Percentiles rank a stretch among this genome's conserved stretches.
Evolutionary conservation across 306 rosid species (phyloP).

Genomic region (Castanospermum australe): DNA sequence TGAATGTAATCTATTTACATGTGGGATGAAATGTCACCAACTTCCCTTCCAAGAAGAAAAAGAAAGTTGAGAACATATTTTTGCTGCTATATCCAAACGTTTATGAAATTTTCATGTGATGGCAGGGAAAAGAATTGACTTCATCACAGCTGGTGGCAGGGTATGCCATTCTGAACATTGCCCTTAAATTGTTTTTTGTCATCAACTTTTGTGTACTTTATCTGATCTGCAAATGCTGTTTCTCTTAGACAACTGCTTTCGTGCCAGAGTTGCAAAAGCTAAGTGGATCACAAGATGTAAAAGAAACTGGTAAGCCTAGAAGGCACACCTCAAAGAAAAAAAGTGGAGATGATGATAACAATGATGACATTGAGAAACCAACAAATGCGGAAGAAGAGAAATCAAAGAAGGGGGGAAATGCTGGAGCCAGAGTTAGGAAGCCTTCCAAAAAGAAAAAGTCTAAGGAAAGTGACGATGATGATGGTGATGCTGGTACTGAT

Average conservation of each 20-base stretch:
- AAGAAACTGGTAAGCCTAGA: constrained; percentile 47
- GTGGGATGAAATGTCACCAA: background rate
- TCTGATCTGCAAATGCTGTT: constrained; percentile 29
- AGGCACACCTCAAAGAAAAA: constrained; percentile 47
- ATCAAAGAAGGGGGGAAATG: constrained; percentile 48
- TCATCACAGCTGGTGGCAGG: constrained; percentile 90
- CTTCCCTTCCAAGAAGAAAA: background rate
- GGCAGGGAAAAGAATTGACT: constrained; percentile 83
- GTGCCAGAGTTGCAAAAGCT: constrained; percentile 95
- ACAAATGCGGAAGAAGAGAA: constrained; percentile 37
- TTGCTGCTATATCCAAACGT: background rate
- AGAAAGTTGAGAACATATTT: constrained; percentile 3
- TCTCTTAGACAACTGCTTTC: constrained; percentile 75
- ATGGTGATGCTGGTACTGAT: constrained; percentile 31
- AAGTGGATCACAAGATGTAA: constrained; percentile 50
- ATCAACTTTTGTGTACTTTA: background rate
- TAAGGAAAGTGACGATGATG: constrained; percentile 42
- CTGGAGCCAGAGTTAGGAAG: constrained; percentile 51
- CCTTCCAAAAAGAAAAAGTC: constrained; percentile 51
- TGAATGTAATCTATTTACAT: background rate
- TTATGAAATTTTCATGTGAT: constrained; percentile 29
- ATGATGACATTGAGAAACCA: constrained; percentile 42
- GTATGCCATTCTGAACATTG: constrained; percentile 50
- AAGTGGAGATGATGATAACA: constrained; percentile 23
- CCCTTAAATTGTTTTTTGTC: background rate